Evolutionary conservation across 1,284 basidiomycete species (phyloP).

Genomic region (Cryptococcus floricola): DNA sequence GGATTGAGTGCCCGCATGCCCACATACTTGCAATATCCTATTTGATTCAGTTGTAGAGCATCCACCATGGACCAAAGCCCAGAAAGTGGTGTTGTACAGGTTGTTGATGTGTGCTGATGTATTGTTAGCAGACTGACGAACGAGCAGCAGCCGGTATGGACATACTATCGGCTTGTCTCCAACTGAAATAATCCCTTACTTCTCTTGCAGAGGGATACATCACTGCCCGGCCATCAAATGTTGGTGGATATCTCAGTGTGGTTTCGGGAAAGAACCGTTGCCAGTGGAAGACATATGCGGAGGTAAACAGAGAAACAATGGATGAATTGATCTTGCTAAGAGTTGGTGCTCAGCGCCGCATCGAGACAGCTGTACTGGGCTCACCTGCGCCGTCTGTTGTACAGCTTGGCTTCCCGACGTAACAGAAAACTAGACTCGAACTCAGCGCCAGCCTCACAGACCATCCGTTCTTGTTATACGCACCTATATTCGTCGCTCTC

Average conservation of each 20-base stretch:
- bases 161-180: conserved; percentile 93
- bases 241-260: conserved; percentile 73
- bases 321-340: conserved; percentile 79
- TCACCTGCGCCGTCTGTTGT: conserved; percentile 70
- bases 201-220: conserved; percentile 71
- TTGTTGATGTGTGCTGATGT: conserved; percentile 91
- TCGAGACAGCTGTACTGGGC: conserved; percentile 6
- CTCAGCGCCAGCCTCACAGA: background rate
- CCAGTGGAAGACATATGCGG: conserved; percentile 88
- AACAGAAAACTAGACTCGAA: conserved; percentile 69
- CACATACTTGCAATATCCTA: conserved; percentile 62
- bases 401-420: conserved; percentile 67
- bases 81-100: conserved; percentile 93
- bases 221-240: conserved; percentile 87
- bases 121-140: background rate
- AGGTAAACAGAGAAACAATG: conserved; percentile 86
- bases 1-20: background rate
- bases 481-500: conserved; percentile 97
- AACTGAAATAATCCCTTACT: conserved; percentile 87
- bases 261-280: conserved; percentile 65
- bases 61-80: conserved; percentile 83
- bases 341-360: background rate
- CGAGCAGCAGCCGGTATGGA: conserved; percentile 12
- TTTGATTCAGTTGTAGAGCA: conserved; percentile 77
- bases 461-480: conserved; percentile 18